Conservation (phyloP, 2,329 filamentous ascomycete genomes). For the Colletotrichum paranaense region DNA sequence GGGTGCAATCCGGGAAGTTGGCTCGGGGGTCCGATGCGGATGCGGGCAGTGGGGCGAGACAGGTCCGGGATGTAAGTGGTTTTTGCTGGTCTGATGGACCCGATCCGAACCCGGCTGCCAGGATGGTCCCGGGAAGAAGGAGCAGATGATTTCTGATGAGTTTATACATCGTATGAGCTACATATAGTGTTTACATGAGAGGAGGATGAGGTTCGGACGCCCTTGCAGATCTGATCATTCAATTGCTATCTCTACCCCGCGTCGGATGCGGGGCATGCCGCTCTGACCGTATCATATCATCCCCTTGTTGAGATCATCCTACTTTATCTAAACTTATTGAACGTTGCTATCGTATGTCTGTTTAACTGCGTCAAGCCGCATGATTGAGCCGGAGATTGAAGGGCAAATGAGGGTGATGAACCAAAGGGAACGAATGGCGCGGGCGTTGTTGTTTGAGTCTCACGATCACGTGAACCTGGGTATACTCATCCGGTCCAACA, state of each 20-base stretch:
- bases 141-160: neutral
- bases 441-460: no score
- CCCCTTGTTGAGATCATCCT: neutral
- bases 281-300: neutral
- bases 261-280: constrained; percentile 1
- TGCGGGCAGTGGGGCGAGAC: neutral
- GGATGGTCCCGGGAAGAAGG: neutral
- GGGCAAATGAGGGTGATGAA: no score
- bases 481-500: no score
- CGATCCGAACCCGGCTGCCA: neutral
- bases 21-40: neutral
- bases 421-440: no score
- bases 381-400: no score
- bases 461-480: no score
- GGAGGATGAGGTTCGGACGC: neutral
- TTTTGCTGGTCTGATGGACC: neutral
- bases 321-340: neutral
- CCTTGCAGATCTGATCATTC: neutral
- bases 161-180: neutral
- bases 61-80: constrained; percentile 7
- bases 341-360: neutral
- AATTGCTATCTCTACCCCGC: neutral
- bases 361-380: no score
- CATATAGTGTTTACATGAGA: neutral
- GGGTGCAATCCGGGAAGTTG: constrained; percentile 40